These are phyloP conservation scores for Sechiopsis laciniata DNA, from an alignment of 306 rosid species.

Conservation along the genomic window DNA sequence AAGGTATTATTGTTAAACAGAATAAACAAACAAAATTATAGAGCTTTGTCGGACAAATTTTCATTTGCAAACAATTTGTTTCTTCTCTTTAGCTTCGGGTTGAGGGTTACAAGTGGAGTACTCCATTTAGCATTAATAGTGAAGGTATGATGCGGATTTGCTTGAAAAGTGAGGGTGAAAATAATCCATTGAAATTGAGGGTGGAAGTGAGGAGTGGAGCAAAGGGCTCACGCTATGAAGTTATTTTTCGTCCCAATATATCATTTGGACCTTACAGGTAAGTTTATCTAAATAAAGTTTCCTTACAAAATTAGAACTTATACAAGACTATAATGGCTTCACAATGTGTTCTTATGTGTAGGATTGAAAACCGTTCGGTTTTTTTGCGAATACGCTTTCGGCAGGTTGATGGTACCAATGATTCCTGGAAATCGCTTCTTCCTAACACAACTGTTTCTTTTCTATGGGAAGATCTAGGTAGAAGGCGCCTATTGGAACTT, in stretches of 20 bases:
- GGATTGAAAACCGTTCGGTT: constrained; percentile 91
- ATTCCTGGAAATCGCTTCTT: constrained; percentile 80
- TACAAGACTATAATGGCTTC: constrained; percentile 2
- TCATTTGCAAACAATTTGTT: constrained; percentile 2
- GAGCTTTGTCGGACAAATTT: constrained; percentile 13
- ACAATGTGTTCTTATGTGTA: constrained; percentile 23
- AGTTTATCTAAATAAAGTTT: constrained; percentile 24
- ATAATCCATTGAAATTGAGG: constrained; percentile 49
- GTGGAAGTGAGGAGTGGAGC: constrained; percentile 90
- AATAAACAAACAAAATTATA: background rate
- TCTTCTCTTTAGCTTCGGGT: constrained; percentile 55
- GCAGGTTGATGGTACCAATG: constrained; percentile 69
- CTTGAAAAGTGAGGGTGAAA: constrained; percentile 60
- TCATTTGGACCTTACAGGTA: constrained; percentile 86
- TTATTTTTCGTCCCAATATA: constrained; percentile 69
- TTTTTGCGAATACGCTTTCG: constrained; percentile 77
- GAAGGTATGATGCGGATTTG: constrained; percentile 78
- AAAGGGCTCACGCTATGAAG: constrained; percentile 75
- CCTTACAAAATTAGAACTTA: constrained; percentile 13
- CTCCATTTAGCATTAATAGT: constrained; percentile 69
- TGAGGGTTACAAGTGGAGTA: constrained; percentile 86
- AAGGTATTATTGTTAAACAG: constrained; percentile 38
- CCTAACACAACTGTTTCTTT: constrained; percentile 78
- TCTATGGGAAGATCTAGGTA: constrained; percentile 97
- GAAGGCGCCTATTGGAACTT: constrained; percentile 73